Conservation (phyloP, 805 yeast species). For the Cyberlindnera lachancei region DNA sequence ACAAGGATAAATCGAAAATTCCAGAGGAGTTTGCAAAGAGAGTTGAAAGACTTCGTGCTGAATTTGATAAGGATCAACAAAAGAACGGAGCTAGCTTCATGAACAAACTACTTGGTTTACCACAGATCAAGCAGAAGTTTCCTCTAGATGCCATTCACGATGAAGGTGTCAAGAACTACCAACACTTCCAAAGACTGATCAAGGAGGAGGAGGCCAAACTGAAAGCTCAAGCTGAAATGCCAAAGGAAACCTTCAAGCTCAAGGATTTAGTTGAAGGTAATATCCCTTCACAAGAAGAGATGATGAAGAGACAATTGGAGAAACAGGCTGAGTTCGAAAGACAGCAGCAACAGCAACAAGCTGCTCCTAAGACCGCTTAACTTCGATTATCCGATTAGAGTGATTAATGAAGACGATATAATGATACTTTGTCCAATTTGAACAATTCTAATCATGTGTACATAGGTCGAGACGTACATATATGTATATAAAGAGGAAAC, state of each 20-base stretch:
- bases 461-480: too few relatives aligned
- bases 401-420: too few relatives aligned
- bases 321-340: conserved; percentile 31
- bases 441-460: too few relatives aligned
- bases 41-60: conserved; percentile 65
- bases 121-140: conserved; percentile 37
- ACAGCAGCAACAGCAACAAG: conserved; percentile 19
- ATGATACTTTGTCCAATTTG: too few relatives aligned
- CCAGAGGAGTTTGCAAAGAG: conserved; percentile 76
- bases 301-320: conserved; percentile 34
- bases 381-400: too few relatives aligned
- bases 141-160: conserved; percentile 87
- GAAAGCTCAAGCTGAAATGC: conserved; percentile 65
- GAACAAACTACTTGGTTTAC: conserved; percentile 58
- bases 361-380: conserved; percentile 6
- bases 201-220: conserved; percentile 71
- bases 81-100: conserved; percentile 43
- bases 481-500: too few relatives aligned
- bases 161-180: conserved; percentile 86
- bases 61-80: conserved; percentile 53
- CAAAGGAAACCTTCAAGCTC: conserved; percentile 75
- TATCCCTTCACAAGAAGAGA: conserved; percentile 67
- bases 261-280: conserved; percentile 83
- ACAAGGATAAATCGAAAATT: conserved; percentile 55
- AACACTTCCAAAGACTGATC: conserved; percentile 70